Evolutionary conservation across 2,329 filamentous ascomycete genomes (phyloP), one percentile per base, ranked within the genome.

Genomic region (Cryphonectria japonica): DNA sequence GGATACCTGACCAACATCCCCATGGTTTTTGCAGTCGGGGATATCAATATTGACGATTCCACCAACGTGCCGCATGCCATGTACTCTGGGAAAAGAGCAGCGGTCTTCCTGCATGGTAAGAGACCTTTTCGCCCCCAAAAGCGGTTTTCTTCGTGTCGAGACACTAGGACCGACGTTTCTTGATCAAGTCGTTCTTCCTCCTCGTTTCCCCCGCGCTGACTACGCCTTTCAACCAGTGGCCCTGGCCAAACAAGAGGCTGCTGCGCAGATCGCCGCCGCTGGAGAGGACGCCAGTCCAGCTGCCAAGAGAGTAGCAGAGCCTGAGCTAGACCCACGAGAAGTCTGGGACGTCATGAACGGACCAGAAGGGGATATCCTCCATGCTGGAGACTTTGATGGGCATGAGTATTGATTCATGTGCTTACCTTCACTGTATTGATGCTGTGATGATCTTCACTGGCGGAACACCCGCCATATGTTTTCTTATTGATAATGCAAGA

Each of bases 31-130:
- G 88, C 86, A 6, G 78, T 90, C 29, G 88, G 89, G 0, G 88
- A 91, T 73, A 85, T 85, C 16, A 91, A 90, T 78, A 84, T 83
- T 43, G 88, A 90, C 68, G 85, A 85, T n/a, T 80, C 82, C 11
- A 89, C 87, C 3, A 91, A 90, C 73, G 84, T 90, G 0, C 87
- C 87, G 0, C 88, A 90, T 73, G 88, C 89, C 0, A 83, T 91
- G 75, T 90, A 82, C 75, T 86, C 81, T 16, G 88, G 88, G 2
- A 91, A 91, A 82, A 78, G 83, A 41, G 81, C 87, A 0, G 88
- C 86, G 6, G 87, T 91, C 0, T 88, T 79, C 65, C 71, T 88
- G 5, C 88, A 91, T 73, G 83, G 87, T 88, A 76, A 81, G 86
- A 80, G 11, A 11, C 32, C 4, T 3, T 43, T 43, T 22, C 2